Base-by-base conservation (phyloP, 768 basidiomycete genomes). In the Kwoniella newhampshirensis region DNA sequence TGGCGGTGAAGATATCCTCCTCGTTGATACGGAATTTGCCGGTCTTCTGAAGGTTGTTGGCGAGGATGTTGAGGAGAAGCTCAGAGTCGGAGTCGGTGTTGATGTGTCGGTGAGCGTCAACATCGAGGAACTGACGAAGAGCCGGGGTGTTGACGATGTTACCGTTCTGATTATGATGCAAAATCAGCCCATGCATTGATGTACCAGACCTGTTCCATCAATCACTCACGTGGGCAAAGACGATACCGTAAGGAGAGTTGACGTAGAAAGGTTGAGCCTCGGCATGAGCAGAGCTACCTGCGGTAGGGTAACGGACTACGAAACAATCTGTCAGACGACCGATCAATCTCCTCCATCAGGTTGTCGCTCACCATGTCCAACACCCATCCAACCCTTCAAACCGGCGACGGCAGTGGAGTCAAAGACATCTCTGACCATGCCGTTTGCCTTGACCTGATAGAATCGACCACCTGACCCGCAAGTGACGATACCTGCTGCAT, bases 251-350 rank as follows among this genome's bases (percentile, higher is more conserved):
- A 2, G 96, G 96, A n/a, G 92, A 94, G 80, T 99, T 99, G 68
- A 99, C 96, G 75, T 99, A 99, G 82, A 99, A 99, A 1, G 96
- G 96, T 74, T 99, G 96, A 7, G 96, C 93, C 75, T 99, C 96
- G 11, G 94, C 87, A 65, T 96, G 89, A 56, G 92, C 89, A 57
- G 91, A 96, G 72, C 91, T 91, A 47, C 96, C 96, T 51, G 96
- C 96, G 59, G 96, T 98, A 9, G 96, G 96, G 78, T 99, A 98
- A 56, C 96, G 86, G 52, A 94, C 96, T 98, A n/a, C n/a, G 67
- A 9, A 43, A 21, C 25, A n/a, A 44, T 52, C 9, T 3, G 18
- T 36, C 43, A 25, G 7, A 21, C 7, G 11, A 17, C 37, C 27
- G 20, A 26, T 17, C 26, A 27, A n/a, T 3, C 28, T 8, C 15